phyloP scores from a whole-genome alignment of 768 basidiomycete genomes.

The Boletus sensibilis region DNA sequence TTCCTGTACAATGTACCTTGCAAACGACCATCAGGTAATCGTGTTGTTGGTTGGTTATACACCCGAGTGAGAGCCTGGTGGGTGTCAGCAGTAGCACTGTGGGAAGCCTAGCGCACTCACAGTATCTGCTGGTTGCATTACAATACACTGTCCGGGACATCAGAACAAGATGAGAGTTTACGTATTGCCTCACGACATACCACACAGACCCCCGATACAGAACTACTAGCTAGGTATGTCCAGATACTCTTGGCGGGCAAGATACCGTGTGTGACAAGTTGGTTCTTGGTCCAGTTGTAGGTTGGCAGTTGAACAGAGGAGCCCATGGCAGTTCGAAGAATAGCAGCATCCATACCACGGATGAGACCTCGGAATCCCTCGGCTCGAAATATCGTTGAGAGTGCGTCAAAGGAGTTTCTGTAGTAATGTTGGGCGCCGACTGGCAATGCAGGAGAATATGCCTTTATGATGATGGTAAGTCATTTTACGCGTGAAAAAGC shows the following conservation, averaged over 20 bases:
- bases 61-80: constrained; percentile 81
- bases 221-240: constrained; percentile 87
- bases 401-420: constrained; percentile 77
- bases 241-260: constrained; percentile 74
- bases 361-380: constrained; percentile 81
- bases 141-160: constrained; percentile 55
- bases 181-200: constrained; percentile 45
- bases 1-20: constrained; percentile 83
- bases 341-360: constrained; percentile 91
- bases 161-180: constrained; percentile 6
- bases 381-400: constrained; percentile 72
- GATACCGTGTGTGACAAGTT: constrained; percentile 66
- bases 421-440: constrained; percentile 95
- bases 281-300: constrained; percentile 90
- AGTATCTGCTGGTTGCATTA: constrained; percentile 95
- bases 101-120: constrained; percentile 41
- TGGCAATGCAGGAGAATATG: constrained; percentile 91
- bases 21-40: constrained; percentile 65
- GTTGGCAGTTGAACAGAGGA: constrained; percentile 94
- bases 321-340: constrained; percentile 92
- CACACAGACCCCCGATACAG: constrained; percentile 89
- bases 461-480: constrained; percentile 42
- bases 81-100: not conserved
- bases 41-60: constrained; percentile 90
- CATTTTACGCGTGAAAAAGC: not conserved